phyloP scores from a whole-genome alignment of 208 protist species.

The Leishmania amazonensis region DNA sequence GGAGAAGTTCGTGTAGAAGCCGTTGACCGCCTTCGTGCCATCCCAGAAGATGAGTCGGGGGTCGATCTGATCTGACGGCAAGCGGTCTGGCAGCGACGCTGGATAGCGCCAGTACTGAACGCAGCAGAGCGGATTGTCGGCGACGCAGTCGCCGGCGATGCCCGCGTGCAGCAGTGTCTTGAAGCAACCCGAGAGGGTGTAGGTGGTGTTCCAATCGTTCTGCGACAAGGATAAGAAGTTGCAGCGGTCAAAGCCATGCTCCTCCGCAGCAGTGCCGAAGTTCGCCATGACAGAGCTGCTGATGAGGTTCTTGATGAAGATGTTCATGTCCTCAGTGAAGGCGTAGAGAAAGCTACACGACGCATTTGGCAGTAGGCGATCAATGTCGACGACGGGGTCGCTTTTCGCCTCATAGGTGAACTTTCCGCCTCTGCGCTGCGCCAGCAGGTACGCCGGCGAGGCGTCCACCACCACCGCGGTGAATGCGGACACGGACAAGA shows the following conservation, averaged over 20 bases:
- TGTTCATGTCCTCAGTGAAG: slow-evolving; percentile 35
- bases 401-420: slow-evolving; percentile 24
- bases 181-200: slow-evolving; percentile 5
- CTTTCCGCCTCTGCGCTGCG: slow-evolving; percentile 4
- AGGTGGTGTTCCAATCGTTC: neutral
- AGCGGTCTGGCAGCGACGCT: slow-evolving; percentile 8
- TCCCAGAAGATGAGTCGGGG: slow-evolving; percentile 33
- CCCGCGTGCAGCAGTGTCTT: slow-evolving; percentile 30
- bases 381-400: too few species aligned
- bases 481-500: neutral
- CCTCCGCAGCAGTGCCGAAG: neutral
- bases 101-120: slow-evolving; percentile 39
- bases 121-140: slow-evolving; percentile 30
- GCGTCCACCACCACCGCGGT: neutral
- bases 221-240: neutral
- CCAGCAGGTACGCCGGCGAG: slow-evolving; percentile 23
- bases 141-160: slow-evolving; percentile 26
- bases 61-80: slow-evolving; percentile 20
- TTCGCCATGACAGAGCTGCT: neutral
- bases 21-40: slow-evolving; percentile 29
- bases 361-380: neutral
- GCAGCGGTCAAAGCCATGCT: neutral
- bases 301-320: slow-evolving; percentile 17
- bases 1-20: slow-evolving; percentile 37
- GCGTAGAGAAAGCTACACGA: slow-evolving; percentile 22